These are phyloP conservation scores for Cicer yamashitae DNA, from an alignment of 306 rosid species.

Conservation along the genomic window DNA sequence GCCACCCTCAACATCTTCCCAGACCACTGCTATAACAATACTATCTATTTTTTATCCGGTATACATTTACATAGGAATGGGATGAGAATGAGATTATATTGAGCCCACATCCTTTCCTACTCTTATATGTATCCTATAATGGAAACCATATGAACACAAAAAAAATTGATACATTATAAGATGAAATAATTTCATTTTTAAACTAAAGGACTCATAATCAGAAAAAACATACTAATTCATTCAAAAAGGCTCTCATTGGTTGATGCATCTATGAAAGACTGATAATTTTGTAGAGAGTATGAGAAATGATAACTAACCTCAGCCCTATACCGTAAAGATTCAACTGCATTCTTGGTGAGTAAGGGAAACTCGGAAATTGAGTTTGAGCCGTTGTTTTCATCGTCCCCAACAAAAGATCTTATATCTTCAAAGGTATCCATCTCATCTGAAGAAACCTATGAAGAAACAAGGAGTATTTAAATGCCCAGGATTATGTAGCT, in stretches of 20 bases:
- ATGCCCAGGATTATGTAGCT: conserved; percentile 22
- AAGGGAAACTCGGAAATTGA: conserved; percentile 70
- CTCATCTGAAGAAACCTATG: conserved; percentile 86
- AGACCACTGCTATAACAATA: background rate
- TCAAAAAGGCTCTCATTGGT: conserved; percentile 17
- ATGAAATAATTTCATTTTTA: conserved; percentile 19
- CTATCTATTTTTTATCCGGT: background rate
- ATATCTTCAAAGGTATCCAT: conserved; percentile 79
- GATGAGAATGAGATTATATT: conserved; percentile 12
- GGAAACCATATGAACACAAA: background rate
- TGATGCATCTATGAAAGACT: conserved; percentile 17
- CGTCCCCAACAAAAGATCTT: conserved; percentile 71
- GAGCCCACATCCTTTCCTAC: background rate
- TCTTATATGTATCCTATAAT: background rate
- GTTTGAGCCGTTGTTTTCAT: conserved; percentile 61
- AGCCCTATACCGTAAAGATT: conserved; percentile 87
- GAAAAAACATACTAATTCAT: conserved; percentile 16
- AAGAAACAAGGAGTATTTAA: conserved; percentile 38
- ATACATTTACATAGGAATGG: background rate
- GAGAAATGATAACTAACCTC: conserved; percentile 68
- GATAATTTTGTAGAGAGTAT: conserved; percentile 10
- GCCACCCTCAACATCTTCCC: too few species aligned
- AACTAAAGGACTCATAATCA: conserved; percentile 11
- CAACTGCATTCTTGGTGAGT: conserved; percentile 81
- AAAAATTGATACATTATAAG: conserved; percentile 8